Evolutionary conservation across 495 filamentous ascomycete species (phyloP).

Genomic region (Penicillium angulare): DNA sequence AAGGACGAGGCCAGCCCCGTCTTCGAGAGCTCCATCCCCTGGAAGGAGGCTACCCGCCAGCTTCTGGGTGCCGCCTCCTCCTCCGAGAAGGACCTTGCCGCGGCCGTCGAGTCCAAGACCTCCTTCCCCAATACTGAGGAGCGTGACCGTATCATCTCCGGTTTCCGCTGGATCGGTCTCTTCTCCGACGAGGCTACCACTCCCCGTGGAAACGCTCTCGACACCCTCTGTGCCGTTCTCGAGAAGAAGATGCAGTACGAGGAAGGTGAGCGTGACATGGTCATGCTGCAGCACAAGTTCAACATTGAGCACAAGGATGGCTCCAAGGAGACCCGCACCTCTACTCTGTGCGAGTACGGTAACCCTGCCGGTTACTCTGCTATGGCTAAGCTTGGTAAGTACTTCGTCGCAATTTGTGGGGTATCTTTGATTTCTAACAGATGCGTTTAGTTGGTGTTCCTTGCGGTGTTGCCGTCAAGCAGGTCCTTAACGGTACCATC

Average conservation of each 20-base stretch:
- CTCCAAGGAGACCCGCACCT: conserved; percentile 69
- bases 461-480: conserved; percentile 63
- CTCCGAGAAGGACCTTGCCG: conserved; percentile 63
- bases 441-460: conserved; percentile 57
- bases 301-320: conserved; percentile 82
- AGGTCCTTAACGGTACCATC: conserved; percentile 82
- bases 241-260: conserved; percentile 92
- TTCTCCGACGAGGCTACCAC: conserved; percentile 75
- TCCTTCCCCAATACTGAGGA: conserved; percentile 69
- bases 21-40: conserved; percentile 62
- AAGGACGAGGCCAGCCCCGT: conserved; percentile 59
- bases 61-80: conserved; percentile 64
- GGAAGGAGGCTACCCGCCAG: conserved; percentile 79
- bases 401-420: background rate
- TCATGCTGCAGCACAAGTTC: conserved; percentile 92
- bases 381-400: conserved; percentile 70
- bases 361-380: conserved; percentile 77
- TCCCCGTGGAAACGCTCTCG: conserved; percentile 76
- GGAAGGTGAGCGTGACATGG: conserved; percentile 78
- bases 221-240: conserved; percentile 85
- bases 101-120: conserved; percentile 72
- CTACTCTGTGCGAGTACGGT: conserved; percentile 85
- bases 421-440: background rate
- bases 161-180: conserved; percentile 82
- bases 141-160: conserved; percentile 70